Percentiles rank a stretch among this genome's conserved stretches.
Evolutionary conservation across 495 filamentous ascomycete species (phyloP).

Genomic region (Eremomyces bilateralis): DNA sequence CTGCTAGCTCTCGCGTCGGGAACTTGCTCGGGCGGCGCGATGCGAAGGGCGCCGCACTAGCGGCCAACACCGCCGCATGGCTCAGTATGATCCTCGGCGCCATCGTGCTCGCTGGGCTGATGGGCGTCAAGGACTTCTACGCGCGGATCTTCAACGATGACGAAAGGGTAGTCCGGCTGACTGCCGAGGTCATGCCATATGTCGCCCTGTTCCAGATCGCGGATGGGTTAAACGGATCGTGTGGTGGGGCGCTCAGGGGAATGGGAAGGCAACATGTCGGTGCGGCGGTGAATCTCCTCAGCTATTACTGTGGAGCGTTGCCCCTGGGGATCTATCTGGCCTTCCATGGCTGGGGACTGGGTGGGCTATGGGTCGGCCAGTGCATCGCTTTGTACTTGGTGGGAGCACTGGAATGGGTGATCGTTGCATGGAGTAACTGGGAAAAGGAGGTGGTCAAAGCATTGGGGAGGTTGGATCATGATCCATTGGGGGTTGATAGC

Average conservation of each 20-base stretch:
- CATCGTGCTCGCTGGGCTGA: slow-evolving; percentile 46
- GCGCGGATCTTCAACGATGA: slow-evolving; percentile 76
- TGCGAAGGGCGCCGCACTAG: slow-evolving; percentile 42
- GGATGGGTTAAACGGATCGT: slow-evolving; percentile 70
- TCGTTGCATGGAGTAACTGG: slow-evolving; percentile 65
- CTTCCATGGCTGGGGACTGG: slow-evolving; percentile 74
- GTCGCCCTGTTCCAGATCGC: slow-evolving; percentile 92
- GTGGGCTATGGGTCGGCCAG: slow-evolving; percentile 72
- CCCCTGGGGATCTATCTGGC: slow-evolving; percentile 72
- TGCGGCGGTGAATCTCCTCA: slow-evolving; percentile 70
- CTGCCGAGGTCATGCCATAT: slow-evolving; percentile 64
- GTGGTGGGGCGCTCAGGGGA: slow-evolving; percentile 60
- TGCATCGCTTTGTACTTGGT: slow-evolving; percentile 78
- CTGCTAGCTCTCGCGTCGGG: slow-evolving; percentile 57
- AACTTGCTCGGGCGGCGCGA: slow-evolving; percentile 59
- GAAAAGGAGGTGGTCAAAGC: slow-evolving; percentile 54
- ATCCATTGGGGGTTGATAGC: slow-evolving; percentile 23
- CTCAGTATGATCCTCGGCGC: slow-evolving; percentile 49
- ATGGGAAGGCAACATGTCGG: slow-evolving; percentile 83
- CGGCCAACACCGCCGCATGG: slow-evolving; percentile 59
- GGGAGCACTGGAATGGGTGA: slow-evolving; percentile 55
- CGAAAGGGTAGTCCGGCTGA: slow-evolving; percentile 46
- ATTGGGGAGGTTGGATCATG: slow-evolving; percentile 51
- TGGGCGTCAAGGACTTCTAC: slow-evolving; percentile 54
- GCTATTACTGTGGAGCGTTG: slow-evolving; percentile 71